Percentiles rank a stretch among this genome's conserved stretches.
phyloP scores from a whole-genome alignment of 2,329 filamentous ascomycete genomes.

The Rhynchosporium graminicola region DNA sequence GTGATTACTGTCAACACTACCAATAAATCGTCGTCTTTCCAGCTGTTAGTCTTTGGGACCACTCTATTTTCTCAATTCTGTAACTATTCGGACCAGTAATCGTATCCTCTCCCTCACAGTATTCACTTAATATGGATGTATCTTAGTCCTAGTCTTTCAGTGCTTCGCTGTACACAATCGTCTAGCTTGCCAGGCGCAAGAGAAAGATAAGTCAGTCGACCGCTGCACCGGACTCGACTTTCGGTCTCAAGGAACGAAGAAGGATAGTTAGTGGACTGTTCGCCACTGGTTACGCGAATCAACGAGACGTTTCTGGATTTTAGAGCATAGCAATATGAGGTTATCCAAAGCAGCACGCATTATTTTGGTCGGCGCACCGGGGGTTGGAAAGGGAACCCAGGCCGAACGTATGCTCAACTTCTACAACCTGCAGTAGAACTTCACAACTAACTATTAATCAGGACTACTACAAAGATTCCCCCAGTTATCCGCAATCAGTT shows the following conservation, averaged over 20 bases:
- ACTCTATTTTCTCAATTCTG: conserved; percentile 9
- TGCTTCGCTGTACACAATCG: conserved; percentile 18
- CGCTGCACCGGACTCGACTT: conserved; percentile 16
- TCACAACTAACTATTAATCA: no score
- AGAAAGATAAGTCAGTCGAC: conserved; percentile 16
- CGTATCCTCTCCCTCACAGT: conserved; percentile 5
- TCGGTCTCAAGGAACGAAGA: conserved; percentile 25
- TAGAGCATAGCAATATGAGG: conserved; percentile 50
- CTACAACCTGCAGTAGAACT: no score
- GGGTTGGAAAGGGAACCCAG: conserved; percentile 93
- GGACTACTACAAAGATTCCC: conserved; percentile 84
- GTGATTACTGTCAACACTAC: not conserved
- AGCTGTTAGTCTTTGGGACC: not conserved
- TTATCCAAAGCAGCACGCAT: conserved; percentile 83
- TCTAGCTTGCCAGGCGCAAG: conserved; percentile 32
- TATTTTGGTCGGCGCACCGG: conserved; percentile 90
- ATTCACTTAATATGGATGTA: conserved; percentile 33
- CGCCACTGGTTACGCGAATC: conserved; percentile 2
- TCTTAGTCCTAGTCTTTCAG: conserved; percentile 25
- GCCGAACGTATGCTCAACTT: conserved; percentile 54
- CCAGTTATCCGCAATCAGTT: conserved; percentile 87
- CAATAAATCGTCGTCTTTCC: not conserved
- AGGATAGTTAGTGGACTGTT: conserved; percentile 4
- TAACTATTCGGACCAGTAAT: conserved; percentile 9
- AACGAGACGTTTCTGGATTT: conserved; percentile 2